A percentile compares a stretch with the other conserved stretches of the same genome.
Evolutionary conservation across 257 asterid genomes (phyloP).

Genomic region (Fraxinus cuspidata): DNA sequence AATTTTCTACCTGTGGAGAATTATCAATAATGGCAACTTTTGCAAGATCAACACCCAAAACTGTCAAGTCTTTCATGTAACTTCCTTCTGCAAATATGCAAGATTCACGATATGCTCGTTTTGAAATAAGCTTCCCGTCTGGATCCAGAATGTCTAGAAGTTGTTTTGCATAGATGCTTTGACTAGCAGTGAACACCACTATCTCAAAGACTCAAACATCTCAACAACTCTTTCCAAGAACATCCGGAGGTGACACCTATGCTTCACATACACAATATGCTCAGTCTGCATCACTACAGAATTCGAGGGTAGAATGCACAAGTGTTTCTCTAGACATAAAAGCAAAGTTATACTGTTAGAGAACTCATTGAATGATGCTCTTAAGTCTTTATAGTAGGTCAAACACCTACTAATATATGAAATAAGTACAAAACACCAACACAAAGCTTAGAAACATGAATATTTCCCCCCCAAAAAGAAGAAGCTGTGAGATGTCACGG

Average conservation of each 20-base stretch:
- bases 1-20: conserved; percentile 76
- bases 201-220: conserved; percentile 89
- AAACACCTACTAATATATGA: neutral
- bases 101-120: conserved; percentile 92
- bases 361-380: conserved; percentile 11
- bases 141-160: conserved; percentile 91
- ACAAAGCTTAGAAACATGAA: neutral
- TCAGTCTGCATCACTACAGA: conserved; percentile 81
- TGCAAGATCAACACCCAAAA: conserved; percentile 86
- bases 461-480: neutral
- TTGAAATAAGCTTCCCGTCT: conserved; percentile 68
- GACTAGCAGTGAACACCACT: conserved; percentile 93
- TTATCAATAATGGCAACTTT: conserved; percentile 87
- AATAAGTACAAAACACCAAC: neutral
- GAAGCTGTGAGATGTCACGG: neutral
- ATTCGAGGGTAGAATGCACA: conserved; percentile 85
- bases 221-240: conserved; percentile 82
- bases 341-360: conserved; percentile 22
- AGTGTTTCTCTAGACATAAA: conserved; percentile 77
- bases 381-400: neutral
- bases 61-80: conserved; percentile 85
- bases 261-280: conserved; percentile 74
- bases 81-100: conserved; percentile 74
- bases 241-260: conserved; percentile 73
- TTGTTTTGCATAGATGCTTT: conserved; percentile 85